Conservation (phyloP, 345 rosid species). For the Eucalyptus camaldulensis region DNA sequence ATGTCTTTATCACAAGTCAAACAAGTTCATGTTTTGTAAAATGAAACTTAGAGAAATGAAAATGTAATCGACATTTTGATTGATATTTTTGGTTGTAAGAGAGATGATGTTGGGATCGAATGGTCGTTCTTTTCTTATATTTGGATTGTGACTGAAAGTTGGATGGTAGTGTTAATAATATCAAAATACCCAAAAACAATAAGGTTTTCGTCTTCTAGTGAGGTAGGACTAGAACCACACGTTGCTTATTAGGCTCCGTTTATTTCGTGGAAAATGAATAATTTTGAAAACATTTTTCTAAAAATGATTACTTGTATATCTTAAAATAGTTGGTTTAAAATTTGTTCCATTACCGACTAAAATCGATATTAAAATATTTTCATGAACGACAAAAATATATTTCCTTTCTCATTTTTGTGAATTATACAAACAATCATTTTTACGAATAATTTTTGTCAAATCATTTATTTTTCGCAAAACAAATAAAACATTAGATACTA, state of each 20-base stretch:
- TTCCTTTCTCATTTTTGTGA: not conserved
- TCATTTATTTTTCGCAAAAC: not conserved
- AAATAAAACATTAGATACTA: not conserved
- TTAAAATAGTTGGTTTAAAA: not conserved
- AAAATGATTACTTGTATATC: not conserved
- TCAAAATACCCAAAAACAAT: not conserved
- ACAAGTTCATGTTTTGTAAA: not conserved
- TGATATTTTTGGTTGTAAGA: not conserved
- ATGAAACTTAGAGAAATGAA: not conserved
- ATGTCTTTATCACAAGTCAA: not conserved
- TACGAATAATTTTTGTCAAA: not conserved
- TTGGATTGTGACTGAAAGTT: not conserved
- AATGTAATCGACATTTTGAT: not conserved
- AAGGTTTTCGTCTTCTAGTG: not conserved
- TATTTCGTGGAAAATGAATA: rapidly evolving
- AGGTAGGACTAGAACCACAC: rapidly evolving
- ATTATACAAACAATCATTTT: not conserved
- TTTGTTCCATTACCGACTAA: rapidly evolving
- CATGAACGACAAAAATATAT: not conserved
- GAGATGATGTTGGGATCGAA: not conserved
- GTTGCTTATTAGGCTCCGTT: rapidly evolving
- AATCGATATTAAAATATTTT: not conserved
- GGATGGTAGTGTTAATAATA: not conserved
- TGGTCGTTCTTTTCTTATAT: not conserved
- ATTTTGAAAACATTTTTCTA: not conserved